Conservation (phyloP, 2,329 filamentous ascomycete species). For the Fusarium oligoseptatum region DNA sequence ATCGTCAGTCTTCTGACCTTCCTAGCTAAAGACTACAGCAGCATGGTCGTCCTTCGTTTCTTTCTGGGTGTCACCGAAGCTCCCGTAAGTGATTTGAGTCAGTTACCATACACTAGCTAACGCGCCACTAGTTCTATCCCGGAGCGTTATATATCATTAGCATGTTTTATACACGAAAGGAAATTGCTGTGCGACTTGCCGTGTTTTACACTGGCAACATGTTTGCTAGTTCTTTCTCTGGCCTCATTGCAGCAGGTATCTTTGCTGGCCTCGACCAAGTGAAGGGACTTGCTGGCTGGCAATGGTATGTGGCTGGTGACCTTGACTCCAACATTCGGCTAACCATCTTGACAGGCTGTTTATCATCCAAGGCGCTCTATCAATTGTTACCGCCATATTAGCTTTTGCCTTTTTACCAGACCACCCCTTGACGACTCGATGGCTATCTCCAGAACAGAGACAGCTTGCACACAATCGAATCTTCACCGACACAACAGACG, state of each 20-base stretch:
- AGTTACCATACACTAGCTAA: neutral
- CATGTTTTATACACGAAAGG: slow-evolving; percentile 67
- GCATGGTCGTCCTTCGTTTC: slow-evolving; percentile 58
- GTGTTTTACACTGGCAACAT: slow-evolving; percentile 59
- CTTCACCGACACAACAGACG: slow-evolving; percentile 42
- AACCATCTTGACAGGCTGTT: slow-evolving; percentile 37
- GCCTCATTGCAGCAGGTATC: slow-evolving; percentile 59
- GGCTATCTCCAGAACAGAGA: slow-evolving; percentile 53
- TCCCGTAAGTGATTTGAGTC: slow-evolving; percentile 31
- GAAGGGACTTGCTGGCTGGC: slow-evolving; percentile 46
- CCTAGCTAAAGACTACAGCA: slow-evolving; percentile 56
- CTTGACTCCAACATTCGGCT: neutral
- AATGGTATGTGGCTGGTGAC: slow-evolving; percentile 35
- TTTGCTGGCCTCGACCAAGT: slow-evolving; percentile 50
- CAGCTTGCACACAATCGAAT: slow-evolving; percentile 59
- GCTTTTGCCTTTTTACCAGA: slow-evolving; percentile 53
- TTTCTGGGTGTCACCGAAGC: slow-evolving; percentile 57
- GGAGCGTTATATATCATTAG: slow-evolving; percentile 58
- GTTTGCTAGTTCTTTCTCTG: slow-evolving; percentile 55
- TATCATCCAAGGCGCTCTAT: slow-evolving; percentile 48
- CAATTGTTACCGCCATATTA: slow-evolving; percentile 45
- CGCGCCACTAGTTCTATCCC: slow-evolving; percentile 44
- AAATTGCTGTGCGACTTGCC: slow-evolving; percentile 56
- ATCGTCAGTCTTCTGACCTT: slow-evolving; percentile 57
- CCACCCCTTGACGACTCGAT: slow-evolving; percentile 54